phyloP scores from a whole-genome alignment of 106 monocot species.

The Acorus calamus region DNA sequence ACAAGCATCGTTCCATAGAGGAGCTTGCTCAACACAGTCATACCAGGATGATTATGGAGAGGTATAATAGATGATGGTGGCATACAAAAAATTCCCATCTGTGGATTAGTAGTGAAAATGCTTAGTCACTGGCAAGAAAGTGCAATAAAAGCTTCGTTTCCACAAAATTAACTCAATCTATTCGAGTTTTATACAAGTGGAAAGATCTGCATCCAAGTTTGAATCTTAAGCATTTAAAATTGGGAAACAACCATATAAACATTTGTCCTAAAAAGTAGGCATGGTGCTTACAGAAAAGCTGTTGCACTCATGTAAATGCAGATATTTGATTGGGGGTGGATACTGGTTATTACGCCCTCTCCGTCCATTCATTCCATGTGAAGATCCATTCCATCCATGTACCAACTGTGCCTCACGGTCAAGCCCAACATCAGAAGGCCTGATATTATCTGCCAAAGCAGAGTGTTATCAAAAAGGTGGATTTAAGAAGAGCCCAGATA shows the following conservation, averaged over 20 bases:
- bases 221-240: too few species aligned
- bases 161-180: too few species aligned
- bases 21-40: slow-evolving; percentile 96
- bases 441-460: slow-evolving; percentile 8
- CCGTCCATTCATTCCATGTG: slow-evolving; percentile 33
- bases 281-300: slow-evolving; percentile 48
- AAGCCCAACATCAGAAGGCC: slow-evolving; percentile 47
- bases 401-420: slow-evolving; percentile 42
- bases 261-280: not conserved
- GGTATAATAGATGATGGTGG: slow-evolving; percentile 75
- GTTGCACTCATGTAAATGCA: slow-evolving; percentile 61
- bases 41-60: slow-evolving; percentile 94
- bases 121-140: too few species aligned
- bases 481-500: too few species aligned
- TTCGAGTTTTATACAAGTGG: too few species aligned
- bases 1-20: slow-evolving; percentile 72
- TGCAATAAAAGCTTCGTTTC: too few species aligned
- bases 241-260: not conserved
- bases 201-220: too few species aligned
- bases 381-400: slow-evolving; percentile 31
- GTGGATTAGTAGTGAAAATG: slow-evolving; percentile 10
- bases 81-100: slow-evolving; percentile 94
- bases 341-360: slow-evolving; percentile 28
- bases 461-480: too few species aligned
- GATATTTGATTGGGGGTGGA: slow-evolving; percentile 47